Base-by-base conservation (phyloP, 129 eudicot genomes). In the Centaurea solstitialis region DNA sequence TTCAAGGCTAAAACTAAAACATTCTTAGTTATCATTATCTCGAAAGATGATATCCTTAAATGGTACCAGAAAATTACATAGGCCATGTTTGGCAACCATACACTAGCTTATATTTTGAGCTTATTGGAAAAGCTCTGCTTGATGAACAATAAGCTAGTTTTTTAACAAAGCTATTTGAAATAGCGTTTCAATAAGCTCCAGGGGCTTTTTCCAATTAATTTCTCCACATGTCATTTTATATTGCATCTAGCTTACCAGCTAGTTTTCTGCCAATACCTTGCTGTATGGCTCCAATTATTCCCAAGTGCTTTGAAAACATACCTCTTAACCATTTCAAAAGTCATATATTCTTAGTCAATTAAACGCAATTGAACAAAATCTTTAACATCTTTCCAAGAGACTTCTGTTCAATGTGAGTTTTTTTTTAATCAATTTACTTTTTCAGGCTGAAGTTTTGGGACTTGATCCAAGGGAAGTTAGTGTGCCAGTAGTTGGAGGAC, bases 401-500 rank as follows among this genome's bases (percentile, higher is more conserved):
- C 7, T 15, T 5, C 6, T 76, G 37, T 69, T 68, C 12, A 15
- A 3, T 11, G 9, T 47, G 50, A 7, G 50, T 18, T 24, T 0
- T 4, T 28, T 38, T 71, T 43, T 28, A 21, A 28, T 62, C 13
- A 0, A 70, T 47, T 40, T 43, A 69, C 70, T 41, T 69, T 50
- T 73, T 18, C 33, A 91, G 98, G 98, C 98, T 15, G 98, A 93
- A 89, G 97, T 93, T 85, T 76, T 93, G 89, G 98, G 98, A 81
- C 96, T 93, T 75, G 98, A 93, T 85, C 98, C 96, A 11, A 82
- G 96, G 77, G 96, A 93, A 70, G 98, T 95, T 70, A 81, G 81
- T 66, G 97, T 95, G 72, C 99, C 99, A 3, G 99, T 95, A 45
- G 96, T 95, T 73, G 99, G 99, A 70, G 99, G 99, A 57, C 99